phyloP scores from a whole-genome alignment of 306 rosid species.

The Abrus precatorius region DNA sequence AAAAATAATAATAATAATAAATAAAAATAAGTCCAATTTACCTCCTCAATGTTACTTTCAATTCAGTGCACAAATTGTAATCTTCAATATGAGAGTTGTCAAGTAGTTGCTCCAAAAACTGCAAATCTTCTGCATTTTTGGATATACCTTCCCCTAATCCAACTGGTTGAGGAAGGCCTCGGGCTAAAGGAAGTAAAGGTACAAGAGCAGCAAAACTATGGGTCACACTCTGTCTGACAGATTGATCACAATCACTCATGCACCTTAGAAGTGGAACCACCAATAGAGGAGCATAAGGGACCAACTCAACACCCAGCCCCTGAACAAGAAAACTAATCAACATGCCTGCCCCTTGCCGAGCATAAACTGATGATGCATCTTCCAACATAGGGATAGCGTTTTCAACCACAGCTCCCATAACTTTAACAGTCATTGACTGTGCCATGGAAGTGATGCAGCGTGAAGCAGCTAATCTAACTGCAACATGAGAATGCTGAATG shows the following conservation, averaged over 20 bases:
- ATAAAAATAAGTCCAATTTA: conserved; percentile 45
- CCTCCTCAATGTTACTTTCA: conserved; percentile 93
- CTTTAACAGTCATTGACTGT: conserved; percentile 78
- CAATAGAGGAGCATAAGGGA: conserved; percentile 90
- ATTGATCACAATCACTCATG: conserved; percentile 95
- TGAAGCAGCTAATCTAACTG: conserved; percentile 96
- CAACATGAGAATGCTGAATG: conserved; percentile 82
- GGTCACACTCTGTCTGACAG: conserved; percentile 96
- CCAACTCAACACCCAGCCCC: conserved; percentile 88
- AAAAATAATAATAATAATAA: background rate
- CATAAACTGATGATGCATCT: conserved; percentile 79
- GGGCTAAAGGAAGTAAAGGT: conserved; percentile 96
- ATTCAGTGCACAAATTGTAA: conserved; percentile 77
- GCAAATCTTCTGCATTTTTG: conserved; percentile 78
- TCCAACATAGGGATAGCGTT: conserved; percentile 91
- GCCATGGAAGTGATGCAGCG: conserved; percentile 99
- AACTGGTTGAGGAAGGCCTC: conserved; percentile 92
- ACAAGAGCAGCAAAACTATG: conserved; percentile 99
- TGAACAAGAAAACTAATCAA: conserved; percentile 95
- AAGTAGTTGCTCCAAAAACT: conserved; percentile 93
- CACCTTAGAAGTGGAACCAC: conserved; percentile 97
- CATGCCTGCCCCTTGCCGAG: conserved; percentile 98
- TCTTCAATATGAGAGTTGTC: conserved; percentile 97
- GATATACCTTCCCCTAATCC: conserved; percentile 74
- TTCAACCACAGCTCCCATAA: conserved; percentile 88